Percentiles rank a stretch among this genome's conserved stretches.
Conservation (phyloP, 352 stramenopile genomes). For the Detonula confervacea region DNA sequence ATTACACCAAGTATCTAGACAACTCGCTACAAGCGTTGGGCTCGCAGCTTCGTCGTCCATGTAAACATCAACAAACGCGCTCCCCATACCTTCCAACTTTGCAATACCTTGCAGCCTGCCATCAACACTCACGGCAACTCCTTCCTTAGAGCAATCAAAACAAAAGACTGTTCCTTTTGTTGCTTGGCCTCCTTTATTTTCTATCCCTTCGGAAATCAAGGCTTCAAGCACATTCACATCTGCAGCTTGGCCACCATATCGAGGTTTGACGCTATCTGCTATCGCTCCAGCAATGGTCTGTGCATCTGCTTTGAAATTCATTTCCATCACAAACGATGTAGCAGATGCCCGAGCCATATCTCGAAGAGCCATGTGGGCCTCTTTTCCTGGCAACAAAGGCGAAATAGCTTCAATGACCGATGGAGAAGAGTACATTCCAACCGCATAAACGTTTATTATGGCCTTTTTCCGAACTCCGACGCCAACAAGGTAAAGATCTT, state of each 20-base stretch:
- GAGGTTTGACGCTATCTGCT: conserved; percentile 17
- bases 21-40: conserved; percentile 15
- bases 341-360: conserved; percentile 1
- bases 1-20: conserved; percentile 4
- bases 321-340: conserved; percentile 71
- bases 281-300: conserved; percentile 64
- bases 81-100: conserved; percentile 1
- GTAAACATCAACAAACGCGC: conserved; percentile 25
- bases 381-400: no score
- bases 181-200: conserved; percentile 14
- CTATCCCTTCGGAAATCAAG: conserved; percentile 21
- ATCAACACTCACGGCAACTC: conserved; percentile 21
- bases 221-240: conserved; percentile 12
- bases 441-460: conserved; percentile 1
- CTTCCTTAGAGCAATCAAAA: conserved; percentile 26
- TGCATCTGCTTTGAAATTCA: conserved; percentile 70
- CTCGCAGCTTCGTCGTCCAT: conserved; percentile 20
- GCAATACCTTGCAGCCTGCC: conserved; percentile 7
- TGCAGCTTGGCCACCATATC: conserved; percentile 4
- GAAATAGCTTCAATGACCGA: not conserved
- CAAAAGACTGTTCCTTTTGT: conserved; percentile 19
- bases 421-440: not conserved
- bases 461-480: conserved; percentile 1
- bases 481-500: conserved; percentile 25
- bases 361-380: not conserved